Conservation (phyloP, 2,329 filamentous ascomycete species). For the Stagonosporopsis rhizophila region DNA sequence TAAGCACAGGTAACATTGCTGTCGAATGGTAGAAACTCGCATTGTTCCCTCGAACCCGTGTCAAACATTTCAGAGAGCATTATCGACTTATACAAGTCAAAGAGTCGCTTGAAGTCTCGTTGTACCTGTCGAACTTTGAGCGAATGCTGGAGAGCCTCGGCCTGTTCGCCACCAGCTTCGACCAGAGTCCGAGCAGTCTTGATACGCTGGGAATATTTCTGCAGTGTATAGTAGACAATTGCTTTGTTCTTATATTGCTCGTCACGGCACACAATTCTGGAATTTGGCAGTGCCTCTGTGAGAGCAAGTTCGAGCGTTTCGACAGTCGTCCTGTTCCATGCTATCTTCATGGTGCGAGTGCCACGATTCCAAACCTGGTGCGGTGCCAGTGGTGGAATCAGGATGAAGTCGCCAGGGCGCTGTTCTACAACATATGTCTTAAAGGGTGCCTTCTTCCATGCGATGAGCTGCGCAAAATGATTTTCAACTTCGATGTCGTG, state of each 20-base stretch:
- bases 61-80: conserved; percentile 87
- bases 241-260: conserved; percentile 99
- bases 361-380: conserved; percentile 99
- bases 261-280: conserved; percentile 89
- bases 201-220: conserved; percentile 73
- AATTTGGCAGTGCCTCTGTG: conserved; percentile 85
- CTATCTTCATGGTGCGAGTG: conserved; percentile 94
- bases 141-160: conserved; percentile 47
- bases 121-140: conserved; percentile 72
- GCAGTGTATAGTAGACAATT: conserved; percentile 85
- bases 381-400: conserved; percentile 89
- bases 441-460: conserved; percentile 94
- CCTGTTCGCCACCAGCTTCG: conserved; percentile 51
- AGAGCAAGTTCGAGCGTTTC: conserved; percentile 89
- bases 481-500: conserved; percentile 98
- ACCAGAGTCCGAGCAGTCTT: conserved; percentile 66
- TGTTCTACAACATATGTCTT: conserved; percentile 94
- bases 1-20: conserved; percentile 95
- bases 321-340: conserved; percentile 94
- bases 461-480: conserved; percentile 93
- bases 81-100: conserved; percentile 78
- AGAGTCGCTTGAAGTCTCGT: conserved; percentile 82
- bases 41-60: conserved; percentile 68
- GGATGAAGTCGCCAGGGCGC: conserved; percentile 85
- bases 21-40: conserved; percentile 83